Evolutionary conservation across 805 yeast species (phyloP), one percentile per base, ranked within the genome.

Genomic region (Metschnikowia koreensis): DNA sequence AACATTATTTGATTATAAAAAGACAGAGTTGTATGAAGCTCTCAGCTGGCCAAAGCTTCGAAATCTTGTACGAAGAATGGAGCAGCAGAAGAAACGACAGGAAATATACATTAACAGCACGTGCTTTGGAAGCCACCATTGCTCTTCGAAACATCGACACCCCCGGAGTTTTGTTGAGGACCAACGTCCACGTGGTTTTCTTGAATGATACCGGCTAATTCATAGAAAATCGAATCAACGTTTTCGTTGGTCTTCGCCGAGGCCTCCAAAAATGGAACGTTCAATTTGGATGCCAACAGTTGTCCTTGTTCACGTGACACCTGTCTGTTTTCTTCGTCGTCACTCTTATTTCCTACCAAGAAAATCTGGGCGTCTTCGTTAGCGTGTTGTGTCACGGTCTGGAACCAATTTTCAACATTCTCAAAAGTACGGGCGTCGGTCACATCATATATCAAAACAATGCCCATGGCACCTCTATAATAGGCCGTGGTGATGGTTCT

Each of bases 351-450:
- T 58, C 97, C 99, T 13, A 94, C 97, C 60, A 94, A 77, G 66
- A 93, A 85, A 66, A 94, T 79, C 70, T 91, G 96, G 12, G 97
- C 97, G 65, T 92, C 97, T 59, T 92, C 98, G 62, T 87, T 88
- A 39, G 98, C 99, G 63, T 94, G 97, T 69, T 92, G 97, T 67
- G 90, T 88, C 44, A 94, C 97, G 13, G 97, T 93, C 63, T 87
- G 84, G 75, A 83, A 90, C 99, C 99, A 94, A 64, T 88, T 89
- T 67, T 89, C 89, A 56, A 94, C 89, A 66, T 91, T 89, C 64
- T 87, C 89, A 74, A 93, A 94, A 31, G 97, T 88, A 70, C 93
- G 85, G 66, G 92, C 93, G 66, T 88, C 94, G 16, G 91, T 84
- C 44, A 87, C 93, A 68, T 88, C 96, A 67, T 87, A 88, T 37